phyloP scores from a whole-genome alignment of 495 filamentous ascomycete species.

The Aspergillus coremiiformis region DNA sequence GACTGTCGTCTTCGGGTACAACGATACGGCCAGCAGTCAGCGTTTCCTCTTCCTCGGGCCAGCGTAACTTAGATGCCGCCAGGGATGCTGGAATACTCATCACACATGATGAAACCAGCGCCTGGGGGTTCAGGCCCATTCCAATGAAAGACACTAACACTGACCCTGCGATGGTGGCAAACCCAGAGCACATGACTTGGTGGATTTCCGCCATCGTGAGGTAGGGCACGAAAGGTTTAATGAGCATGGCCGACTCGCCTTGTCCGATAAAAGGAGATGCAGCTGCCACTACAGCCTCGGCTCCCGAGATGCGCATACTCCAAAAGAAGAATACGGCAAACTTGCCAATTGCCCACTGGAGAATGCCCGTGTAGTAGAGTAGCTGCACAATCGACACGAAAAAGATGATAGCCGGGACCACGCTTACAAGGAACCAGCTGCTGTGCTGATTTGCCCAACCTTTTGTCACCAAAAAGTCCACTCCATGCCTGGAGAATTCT shows the following conservation, averaged over 20 bases:
- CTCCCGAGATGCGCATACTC: conserved; percentile 81
- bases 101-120: conserved; percentile 78
- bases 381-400: conserved; percentile 84
- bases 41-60: conserved; percentile 78
- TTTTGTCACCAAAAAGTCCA: conserved; percentile 58
- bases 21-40: conserved; percentile 72
- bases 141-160: conserved; percentile 75
- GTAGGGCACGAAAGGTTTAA: conserved; percentile 76
- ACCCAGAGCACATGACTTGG: conserved; percentile 81
- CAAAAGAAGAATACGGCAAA: conserved; percentile 90
- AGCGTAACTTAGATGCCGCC: conserved; percentile 79
- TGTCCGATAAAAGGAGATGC: conserved; percentile 94
- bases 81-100: conserved; percentile 90
- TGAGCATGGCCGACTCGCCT: conserved; percentile 88
- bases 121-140: conserved; percentile 74
- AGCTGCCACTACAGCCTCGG: conserved; percentile 84
- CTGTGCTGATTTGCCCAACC: conserved; percentile 30
- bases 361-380: conserved; percentile 63
- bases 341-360: conserved; percentile 84
- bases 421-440: conserved; percentile 61
- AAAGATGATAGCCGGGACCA: conserved; percentile 83
- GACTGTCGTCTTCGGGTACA: conserved; percentile 63
- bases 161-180: conserved; percentile 59
- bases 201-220: conserved; percentile 81
- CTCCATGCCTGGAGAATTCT: conserved; percentile 60